Base-by-base conservation (phyloP, 108 stramenopile genomes). In the Conticribra weissflogii region DNA sequence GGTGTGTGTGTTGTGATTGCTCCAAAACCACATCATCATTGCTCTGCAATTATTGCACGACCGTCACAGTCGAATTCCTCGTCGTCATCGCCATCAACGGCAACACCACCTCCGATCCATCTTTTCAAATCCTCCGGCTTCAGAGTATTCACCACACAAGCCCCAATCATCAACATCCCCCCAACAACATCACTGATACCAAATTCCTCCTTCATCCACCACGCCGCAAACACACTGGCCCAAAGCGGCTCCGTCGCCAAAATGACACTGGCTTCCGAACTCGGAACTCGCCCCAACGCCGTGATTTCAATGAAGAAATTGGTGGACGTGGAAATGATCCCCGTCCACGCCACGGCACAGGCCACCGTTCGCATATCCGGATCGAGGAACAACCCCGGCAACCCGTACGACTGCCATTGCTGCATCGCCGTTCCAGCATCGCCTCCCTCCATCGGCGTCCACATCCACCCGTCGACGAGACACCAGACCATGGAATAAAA, bases 201-300 rank as follows among this genome's bases (percentile, higher is more conserved):
- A 44, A 83, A 68, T 5, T 78, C 57, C 48, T 80, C 70, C 23
- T 68, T 36, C 22, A 80, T 52, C n/a, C 64, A 53, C 22, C 76
- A 3, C 0, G 74, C 58, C 14, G 68, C 83, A 59, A 83, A 79
- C 23, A 74, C 31, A 51, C 74, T 76, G 0, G 83, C 83, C 79
- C 72, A 79, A 18, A 83, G 49, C n/a, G 83, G 83, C 52, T 83
- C 83, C 14, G 83, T 79, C 53, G 83, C 78, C 8, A 83, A 27
- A 46, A 83, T 66, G 0, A 83, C 79, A 25, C 68, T 55, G n/a
- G 83, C 79, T 62, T 83, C 83, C n/a, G 69, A 24, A 3, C 52
- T 49, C 27, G 70, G 64, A 15, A 83, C 60, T 31, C 54, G 57
- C 2, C 79, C 75, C 8, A 83, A 48, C 0, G 75, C 79, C 28